These are phyloP conservation scores for Leccinum obscurum DNA, from an alignment of 768 basidiomycete genomes.

Conservation along the genomic window DNA sequence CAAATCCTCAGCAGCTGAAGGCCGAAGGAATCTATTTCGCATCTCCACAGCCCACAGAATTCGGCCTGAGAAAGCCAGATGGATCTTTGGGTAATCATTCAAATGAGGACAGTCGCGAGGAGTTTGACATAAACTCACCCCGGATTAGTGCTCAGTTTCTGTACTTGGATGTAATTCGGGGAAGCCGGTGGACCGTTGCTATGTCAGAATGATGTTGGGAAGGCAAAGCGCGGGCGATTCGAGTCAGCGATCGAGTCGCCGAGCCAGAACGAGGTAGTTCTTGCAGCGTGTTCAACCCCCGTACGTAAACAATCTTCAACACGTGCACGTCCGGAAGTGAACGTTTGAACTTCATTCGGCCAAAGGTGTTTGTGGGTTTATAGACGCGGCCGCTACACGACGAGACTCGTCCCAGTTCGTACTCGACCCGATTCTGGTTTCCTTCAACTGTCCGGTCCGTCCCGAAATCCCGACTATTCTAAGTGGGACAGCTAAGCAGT, in stretches of 20 bases:
- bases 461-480: slow-evolving; percentile 10
- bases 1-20: slow-evolving; percentile 14
- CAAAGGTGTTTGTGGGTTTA: slow-evolving; percentile 13
- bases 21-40: slow-evolving; percentile 24
- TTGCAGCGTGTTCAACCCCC: slow-evolving; percentile 22
- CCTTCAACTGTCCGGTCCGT: slow-evolving; percentile 11
- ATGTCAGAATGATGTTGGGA: slow-evolving; percentile 21
- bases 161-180: slow-evolving; percentile 9
- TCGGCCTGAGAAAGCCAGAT: slow-evolving; percentile 25
- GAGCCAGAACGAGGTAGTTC: slow-evolving; percentile 25
- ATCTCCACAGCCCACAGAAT: slow-evolving; percentile 26
- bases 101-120: slow-evolving; percentile 18
- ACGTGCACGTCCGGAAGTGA: slow-evolving; percentile 31
- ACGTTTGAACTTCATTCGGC: slow-evolving; percentile 12
- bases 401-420: slow-evolving; percentile 20
- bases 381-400: slow-evolving; percentile 15
- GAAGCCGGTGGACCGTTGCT: slow-evolving; percentile 23
- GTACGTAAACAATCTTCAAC: slow-evolving; percentile 28
- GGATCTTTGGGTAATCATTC: slow-evolving; percentile 16
- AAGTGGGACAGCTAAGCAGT: slow-evolving; percentile 3
- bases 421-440: slow-evolving; percentile 4
- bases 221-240: slow-evolving; percentile 17
- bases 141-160: slow-evolving; percentile 8
- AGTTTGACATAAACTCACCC: slow-evolving; percentile 26
- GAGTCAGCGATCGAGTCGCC: slow-evolving; percentile 29